These are phyloP conservation scores for Knoxia roxburghii DNA, from an alignment of 257 asterid genomes.

Conservation along the genomic window DNA sequence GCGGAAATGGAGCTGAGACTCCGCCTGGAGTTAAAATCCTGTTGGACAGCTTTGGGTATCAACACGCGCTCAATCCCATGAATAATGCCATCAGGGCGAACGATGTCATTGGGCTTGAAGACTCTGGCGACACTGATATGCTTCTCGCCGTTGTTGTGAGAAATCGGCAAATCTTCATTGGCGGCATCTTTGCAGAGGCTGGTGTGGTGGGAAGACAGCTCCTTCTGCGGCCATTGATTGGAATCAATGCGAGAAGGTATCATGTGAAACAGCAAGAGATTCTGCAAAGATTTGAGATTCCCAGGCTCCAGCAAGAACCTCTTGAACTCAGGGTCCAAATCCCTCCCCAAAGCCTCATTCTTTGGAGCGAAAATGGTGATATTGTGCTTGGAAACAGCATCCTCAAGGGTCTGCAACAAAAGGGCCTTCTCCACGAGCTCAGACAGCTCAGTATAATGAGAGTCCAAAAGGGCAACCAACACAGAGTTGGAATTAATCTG, in stretches of 20 bases:
- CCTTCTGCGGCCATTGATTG: slow-evolving; percentile 28
- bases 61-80: slow-evolving; percentile 82
- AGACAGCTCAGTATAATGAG: slow-evolving; percentile 83
- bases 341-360: slow-evolving; percentile 75
- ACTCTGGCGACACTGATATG: slow-evolving; percentile 41
- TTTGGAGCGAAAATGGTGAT: slow-evolving; percentile 89
- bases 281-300: slow-evolving; percentile 71
- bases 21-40: slow-evolving; percentile 70
- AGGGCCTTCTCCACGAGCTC: slow-evolving; percentile 94
- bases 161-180: slow-evolving; percentile 35
- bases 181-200: slow-evolving; percentile 50
- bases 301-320: slow-evolving; percentile 74
- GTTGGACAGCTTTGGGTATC: slow-evolving; percentile 79
- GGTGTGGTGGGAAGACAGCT: slow-evolving; percentile 14
- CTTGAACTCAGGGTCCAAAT: slow-evolving; percentile 90
- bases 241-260: slow-evolving; percentile 71
- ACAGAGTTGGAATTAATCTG: slow-evolving; percentile 84
- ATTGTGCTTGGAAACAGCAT: slow-evolving; percentile 67
- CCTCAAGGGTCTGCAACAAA: slow-evolving; percentile 67
- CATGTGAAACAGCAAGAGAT: slow-evolving; percentile 69
- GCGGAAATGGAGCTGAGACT: slow-evolving; percentile 70
- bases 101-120: slow-evolving; percentile 46
- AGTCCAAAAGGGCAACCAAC: slow-evolving; percentile 82
- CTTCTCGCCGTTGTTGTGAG: slow-evolving; percentile 32
- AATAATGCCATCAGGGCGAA: slow-evolving; percentile 90